Evolutionary conservation across 306 rosid genomes (phyloP).

Genomic region (Rosa rugosa): DNA sequence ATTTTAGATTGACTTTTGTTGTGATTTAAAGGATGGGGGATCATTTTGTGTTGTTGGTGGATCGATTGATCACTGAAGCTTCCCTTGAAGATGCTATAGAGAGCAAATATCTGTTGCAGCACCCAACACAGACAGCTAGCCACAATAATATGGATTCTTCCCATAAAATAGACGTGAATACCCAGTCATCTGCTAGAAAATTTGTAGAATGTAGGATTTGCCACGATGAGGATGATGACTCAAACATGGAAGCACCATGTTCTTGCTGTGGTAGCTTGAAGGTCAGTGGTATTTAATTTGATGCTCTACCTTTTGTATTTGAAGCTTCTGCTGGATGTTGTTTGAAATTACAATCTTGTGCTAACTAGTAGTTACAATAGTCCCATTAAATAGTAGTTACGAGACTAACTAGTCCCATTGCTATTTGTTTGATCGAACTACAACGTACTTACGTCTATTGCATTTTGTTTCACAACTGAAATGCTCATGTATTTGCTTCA

Average conservation of each 20-base stretch:
- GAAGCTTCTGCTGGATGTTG: neutral
- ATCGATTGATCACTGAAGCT: slow-evolving; percentile 41
- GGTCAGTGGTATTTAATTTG: slow-evolving; percentile 38
- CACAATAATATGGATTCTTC: slow-evolving; percentile 39
- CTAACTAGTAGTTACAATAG: too few species aligned
- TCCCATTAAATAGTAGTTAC: too few species aligned
- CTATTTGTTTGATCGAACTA: neutral
- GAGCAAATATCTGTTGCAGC: slow-evolving; percentile 32
- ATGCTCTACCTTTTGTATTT: slow-evolving; percentile 1
- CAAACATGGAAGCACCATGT: slow-evolving; percentile 88
- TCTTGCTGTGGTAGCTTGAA: slow-evolving; percentile 87
- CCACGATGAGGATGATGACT: slow-evolving; percentile 72
- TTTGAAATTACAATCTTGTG: neutral
- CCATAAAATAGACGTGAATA: slow-evolving; percentile 35
- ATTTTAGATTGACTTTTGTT: slow-evolving; percentile 1
- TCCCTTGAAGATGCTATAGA: slow-evolving; percentile 38
- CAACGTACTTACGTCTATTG: neutral
- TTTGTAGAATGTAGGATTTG: slow-evolving; percentile 72
- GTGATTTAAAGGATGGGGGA: slow-evolving; percentile 40
- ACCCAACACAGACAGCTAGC: slow-evolving; percentile 29
- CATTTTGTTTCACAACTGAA: neutral
- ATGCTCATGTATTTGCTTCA: neutral
- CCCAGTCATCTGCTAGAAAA: slow-evolving; percentile 33
- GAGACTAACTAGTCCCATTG: too few species aligned
- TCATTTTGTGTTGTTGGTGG: slow-evolving; percentile 41